These are phyloP conservation scores for Ustilago nuda DNA, from an alignment of 1,284 basidiomycete genomes.

Conservation along the genomic window DNA sequence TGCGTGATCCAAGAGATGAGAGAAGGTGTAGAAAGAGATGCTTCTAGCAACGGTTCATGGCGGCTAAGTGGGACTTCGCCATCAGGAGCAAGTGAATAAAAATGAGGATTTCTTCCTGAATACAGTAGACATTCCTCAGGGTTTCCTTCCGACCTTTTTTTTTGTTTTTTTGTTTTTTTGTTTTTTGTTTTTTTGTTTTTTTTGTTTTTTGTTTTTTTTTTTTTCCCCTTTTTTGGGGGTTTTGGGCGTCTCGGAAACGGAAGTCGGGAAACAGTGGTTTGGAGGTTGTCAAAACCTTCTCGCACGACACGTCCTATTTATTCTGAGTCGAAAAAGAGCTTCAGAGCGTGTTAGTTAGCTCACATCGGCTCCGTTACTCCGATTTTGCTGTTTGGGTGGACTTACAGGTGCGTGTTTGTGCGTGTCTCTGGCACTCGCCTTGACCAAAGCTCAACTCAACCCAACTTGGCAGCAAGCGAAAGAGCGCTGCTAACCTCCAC, in stretches of 20 bases:
- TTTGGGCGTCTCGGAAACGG: background rate
- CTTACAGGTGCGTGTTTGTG: background rate
- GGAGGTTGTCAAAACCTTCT: background rate
- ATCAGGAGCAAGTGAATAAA: background rate
- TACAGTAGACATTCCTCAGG: background rate
- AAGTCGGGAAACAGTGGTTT: background rate
- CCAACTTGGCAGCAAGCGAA: background rate
- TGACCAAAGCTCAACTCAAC: background rate
- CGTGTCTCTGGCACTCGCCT: background rate
- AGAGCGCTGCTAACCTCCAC: slow-evolving; percentile 4
- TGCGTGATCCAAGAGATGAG: background rate
- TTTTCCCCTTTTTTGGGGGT: slow-evolving; percentile 6
- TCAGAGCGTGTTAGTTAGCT: background rate
- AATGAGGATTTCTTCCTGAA: slow-evolving; percentile 2
- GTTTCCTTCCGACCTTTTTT: slow-evolving; percentile 5
- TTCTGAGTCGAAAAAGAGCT: background rate
- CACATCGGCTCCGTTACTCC: slow-evolving; percentile 5
- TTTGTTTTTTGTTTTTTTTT: slow-evolving; percentile 8
- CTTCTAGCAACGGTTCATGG: background rate
- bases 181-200: slow-evolving; percentile 10
- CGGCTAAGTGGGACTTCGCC: background rate
- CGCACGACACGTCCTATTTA: slow-evolving; percentile 7
- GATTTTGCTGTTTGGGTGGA: slow-evolving; percentile 1
- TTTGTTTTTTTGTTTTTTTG: slow-evolving; percentile 4
- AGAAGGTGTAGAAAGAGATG: background rate